A percentile compares a stretch with the other conserved stretches of the same genome.
Conservation (phyloP, 1,284 basidiomycete genomes). For the Malassezia vespertilionis region DNA sequence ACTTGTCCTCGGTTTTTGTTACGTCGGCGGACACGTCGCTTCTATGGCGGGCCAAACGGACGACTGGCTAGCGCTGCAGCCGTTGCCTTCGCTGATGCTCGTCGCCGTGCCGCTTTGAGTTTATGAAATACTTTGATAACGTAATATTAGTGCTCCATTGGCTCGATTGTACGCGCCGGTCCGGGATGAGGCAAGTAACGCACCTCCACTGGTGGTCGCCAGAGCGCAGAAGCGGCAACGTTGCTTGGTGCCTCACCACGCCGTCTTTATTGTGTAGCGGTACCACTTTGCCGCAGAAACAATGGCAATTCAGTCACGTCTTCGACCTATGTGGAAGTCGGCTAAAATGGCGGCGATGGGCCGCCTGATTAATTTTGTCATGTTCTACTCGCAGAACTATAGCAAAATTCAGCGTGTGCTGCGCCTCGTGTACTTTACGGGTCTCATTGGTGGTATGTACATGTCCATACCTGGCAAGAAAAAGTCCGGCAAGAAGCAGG, state of each 20-base stretch:
- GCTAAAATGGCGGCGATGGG: constrained; percentile 31
- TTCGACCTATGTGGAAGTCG: constrained; percentile 25
- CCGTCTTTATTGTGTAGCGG: background rate
- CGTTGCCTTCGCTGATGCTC: constrained; percentile 3
- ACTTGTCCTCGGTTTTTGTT: constrained; percentile 36
- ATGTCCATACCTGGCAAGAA: constrained; percentile 22
- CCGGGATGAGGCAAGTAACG: background rate
- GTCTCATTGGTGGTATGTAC: constrained; percentile 25
- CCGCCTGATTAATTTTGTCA: constrained; percentile 23
- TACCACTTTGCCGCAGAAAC: background rate
- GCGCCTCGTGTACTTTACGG: constrained; percentile 27
- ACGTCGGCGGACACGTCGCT: constrained; percentile 34
- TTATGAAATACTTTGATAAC: constrained; percentile 2
- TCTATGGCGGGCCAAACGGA: constrained; percentile 13
- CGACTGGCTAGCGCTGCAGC: background rate
- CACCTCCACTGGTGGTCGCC: background rate
- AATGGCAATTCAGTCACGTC: constrained; percentile 39
- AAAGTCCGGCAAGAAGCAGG: background rate
- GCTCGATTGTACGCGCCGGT: background rate
- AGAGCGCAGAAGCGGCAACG: background rate
- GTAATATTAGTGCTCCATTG: background rate
- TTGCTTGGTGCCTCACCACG: background rate
- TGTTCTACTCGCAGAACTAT: constrained; percentile 36
- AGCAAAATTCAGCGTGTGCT: constrained; percentile 31
- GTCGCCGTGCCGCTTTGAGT: constrained; percentile 1